A percentile compares a stretch with the other conserved stretches of the same genome.
Evolutionary conservation across 257 asterid genomes (phyloP).

Genomic region (Rehmannia glutinosa): DNA sequence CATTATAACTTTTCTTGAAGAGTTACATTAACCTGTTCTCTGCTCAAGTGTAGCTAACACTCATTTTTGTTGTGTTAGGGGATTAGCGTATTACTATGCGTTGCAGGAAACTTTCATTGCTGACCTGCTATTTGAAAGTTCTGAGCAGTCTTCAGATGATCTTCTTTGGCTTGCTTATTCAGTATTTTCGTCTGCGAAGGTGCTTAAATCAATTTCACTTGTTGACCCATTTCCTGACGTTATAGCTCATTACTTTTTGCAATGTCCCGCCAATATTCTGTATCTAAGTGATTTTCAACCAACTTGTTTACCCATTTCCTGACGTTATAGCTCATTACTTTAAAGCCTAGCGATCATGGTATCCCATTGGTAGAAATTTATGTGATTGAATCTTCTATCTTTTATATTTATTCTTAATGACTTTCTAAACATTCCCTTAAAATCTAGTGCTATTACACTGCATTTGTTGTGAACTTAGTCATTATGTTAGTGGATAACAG

Average conservation of each 20-base stretch:
- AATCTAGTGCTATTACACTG: background rate
- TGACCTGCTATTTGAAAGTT: conserved; percentile 76
- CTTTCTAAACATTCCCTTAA: background rate
- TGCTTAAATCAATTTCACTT: conserved; percentile 21
- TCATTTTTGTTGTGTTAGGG: conserved; percentile 57
- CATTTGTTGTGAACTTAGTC: background rate
- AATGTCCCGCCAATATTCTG: background rate
- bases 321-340: background rate
- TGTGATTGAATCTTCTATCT: background rate
- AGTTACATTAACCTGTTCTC: conserved; percentile 6
- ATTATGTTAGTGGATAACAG: background rate
- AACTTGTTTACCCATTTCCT: too few species aligned
- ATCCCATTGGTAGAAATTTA: background rate
- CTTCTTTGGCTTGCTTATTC: conserved; percentile 89
- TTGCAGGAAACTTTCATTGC: conserved; percentile 71
- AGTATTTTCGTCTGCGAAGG: conserved; percentile 74
- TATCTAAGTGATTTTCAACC: conserved; percentile 3
- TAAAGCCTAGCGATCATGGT: conserved; percentile 7
- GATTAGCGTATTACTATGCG: conserved; percentile 51
- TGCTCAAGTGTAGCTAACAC: conserved; percentile 22
- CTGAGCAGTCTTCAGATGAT: conserved; percentile 80
- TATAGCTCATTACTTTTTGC: background rate
- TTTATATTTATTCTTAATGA: background rate
- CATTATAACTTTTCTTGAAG: conserved; percentile 4
- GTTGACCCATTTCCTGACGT: background rate